Evolutionary conservation across 2,329 filamentous ascomycete genomes (phyloP).

Genomic region (Immersiporthe knoxdaviesiana): DNA sequence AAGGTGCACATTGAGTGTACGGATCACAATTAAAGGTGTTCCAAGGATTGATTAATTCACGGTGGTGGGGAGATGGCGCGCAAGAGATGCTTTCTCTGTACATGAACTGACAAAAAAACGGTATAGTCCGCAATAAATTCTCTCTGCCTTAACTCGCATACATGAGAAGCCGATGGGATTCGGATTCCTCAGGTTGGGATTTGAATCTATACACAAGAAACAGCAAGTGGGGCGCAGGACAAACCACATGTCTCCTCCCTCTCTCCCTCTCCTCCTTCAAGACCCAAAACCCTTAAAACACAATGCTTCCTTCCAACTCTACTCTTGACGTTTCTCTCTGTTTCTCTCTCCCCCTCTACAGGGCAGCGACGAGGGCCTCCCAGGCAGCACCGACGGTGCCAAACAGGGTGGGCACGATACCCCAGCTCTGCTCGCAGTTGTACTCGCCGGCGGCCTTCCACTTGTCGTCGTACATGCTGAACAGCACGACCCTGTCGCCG

Average conservation of each 20-base stretch:
- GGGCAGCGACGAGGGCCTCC: conserved; percentile 8
- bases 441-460: conserved; percentile 79
- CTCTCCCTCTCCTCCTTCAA: background rate
- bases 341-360: conserved; percentile 6
- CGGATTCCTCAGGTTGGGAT: background rate
- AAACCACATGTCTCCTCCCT: too few species aligned
- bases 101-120: background rate
- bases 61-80: too few species aligned
- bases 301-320: too few species aligned
- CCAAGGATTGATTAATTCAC: too few species aligned
- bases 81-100: too few species aligned
- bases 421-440: conserved; percentile 81
- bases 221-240: background rate
- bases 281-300: background rate
- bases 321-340: background rate
- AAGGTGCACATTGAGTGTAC: too few species aligned
- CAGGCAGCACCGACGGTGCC: conserved; percentile 25
- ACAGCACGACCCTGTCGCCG: conserved; percentile 75
- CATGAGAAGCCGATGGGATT: background rate
- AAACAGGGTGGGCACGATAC: conserved; percentile 59
- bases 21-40: too few species aligned
- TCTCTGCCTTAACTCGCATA: conserved; percentile 8
- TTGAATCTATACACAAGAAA: background rate
- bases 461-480: conserved; percentile 76
- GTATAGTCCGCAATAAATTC: background rate